A percentile compares a stretch with the other conserved stretches of the same genome.
Conservation (phyloP, 148 eudicot species). For the Vaccinium corymbosum region DNA sequence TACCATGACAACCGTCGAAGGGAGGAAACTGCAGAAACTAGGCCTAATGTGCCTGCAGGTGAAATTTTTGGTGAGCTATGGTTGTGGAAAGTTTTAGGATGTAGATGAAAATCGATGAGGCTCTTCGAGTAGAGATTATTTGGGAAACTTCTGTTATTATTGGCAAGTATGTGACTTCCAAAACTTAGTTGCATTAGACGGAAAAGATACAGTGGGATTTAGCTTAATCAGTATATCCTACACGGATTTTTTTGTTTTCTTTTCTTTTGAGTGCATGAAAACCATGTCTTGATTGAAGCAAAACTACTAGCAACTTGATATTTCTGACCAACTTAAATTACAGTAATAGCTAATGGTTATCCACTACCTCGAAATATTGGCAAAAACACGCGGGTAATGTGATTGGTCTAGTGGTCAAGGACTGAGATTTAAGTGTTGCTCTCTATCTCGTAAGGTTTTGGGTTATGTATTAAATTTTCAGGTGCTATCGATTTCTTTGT, state of each 20-base stretch:
- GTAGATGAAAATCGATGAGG: background rate
- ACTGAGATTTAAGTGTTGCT: background rate
- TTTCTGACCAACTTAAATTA: background rate
- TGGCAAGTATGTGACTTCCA: conserved; percentile 50
- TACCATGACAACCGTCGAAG: background rate
- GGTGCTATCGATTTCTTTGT: background rate
- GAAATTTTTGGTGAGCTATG: background rate
- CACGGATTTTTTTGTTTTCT: background rate
- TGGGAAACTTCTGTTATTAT: conserved; percentile 52
- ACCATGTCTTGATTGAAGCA: background rate
- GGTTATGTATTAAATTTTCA: background rate
- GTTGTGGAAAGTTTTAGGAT: background rate
- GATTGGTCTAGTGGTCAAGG: background rate
- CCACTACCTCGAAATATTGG: background rate
- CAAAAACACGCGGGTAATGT: background rate
- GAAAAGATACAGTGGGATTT: conserved; percentile 39
- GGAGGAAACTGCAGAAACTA: background rate
- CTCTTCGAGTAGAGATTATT: background rate
- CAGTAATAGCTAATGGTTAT: background rate
- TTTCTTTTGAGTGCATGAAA: background rate
- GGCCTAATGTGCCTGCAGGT: background rate
- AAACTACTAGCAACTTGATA: background rate
- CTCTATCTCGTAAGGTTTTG: background rate
- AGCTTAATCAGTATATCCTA: conserved; percentile 35
- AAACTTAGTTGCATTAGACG: conserved; percentile 32